Evolutionary conservation across 192 early-diverging fungal genomes (phyloP), one percentile per base, ranked within the genome.

Genomic region (Lobulomyces angularis): DNA sequence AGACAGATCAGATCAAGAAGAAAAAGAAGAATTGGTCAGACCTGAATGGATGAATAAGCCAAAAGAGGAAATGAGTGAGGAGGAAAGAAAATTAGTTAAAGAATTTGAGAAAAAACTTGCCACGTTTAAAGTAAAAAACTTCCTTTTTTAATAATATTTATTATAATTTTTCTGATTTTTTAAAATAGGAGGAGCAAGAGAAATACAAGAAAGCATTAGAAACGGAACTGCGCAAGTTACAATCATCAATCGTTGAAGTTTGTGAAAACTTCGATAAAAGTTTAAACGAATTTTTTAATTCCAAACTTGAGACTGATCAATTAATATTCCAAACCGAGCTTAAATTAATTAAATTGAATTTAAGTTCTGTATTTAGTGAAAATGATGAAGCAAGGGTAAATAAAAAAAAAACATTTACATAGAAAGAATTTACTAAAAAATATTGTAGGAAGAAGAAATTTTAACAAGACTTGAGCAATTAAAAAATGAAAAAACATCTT

Each of bases 11-110:
- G 56, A 51, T 14, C 52, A 70, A 45, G 65, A 65, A 7, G 71
- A 77, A 21, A 63, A 75, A 37, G 65, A 60, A 30, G 62, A 69
- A 23, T 45, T 72, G 6, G 37, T 53, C 0, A 30, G 47, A 30
- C 72, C 74, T 0, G 72, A 72, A 19, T 77, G 67, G 53, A 77
- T 77, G 68, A 69, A 57, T 38, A 77, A 77, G 35, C 68, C 74
- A 3, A 38, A 50, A 11, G 59, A 53, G 28, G 74, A 77, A 19
- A 56, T 75, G 66, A 57, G 43, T 3, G 74, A 77, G 8, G 74
- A 77, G 19, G 74, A 77, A 43, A 44, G 53, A 12, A 67, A 69
- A 36, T 45, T 53, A 9, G 45, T 74, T 17, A 76, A 77, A 32
- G 74, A 77, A 50, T 77, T 63, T 55, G 74, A 77, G 48, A 77